Evolutionary conservation across 2,329 filamentous ascomycete genomes (phyloP).

Genomic region (Colletotrichum plurivorum): DNA sequence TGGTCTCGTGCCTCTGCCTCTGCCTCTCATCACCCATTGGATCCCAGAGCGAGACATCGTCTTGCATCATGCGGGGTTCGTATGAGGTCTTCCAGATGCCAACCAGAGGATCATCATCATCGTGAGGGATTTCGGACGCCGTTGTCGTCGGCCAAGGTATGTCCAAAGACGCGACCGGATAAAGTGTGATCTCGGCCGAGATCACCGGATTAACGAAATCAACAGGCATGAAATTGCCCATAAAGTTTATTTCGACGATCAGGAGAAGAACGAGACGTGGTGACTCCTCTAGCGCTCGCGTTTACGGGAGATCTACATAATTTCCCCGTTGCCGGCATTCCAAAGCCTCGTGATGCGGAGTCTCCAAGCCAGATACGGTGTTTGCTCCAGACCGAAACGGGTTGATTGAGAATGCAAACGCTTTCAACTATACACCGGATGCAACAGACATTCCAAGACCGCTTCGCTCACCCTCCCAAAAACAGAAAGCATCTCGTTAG

Average conservation of each 20-base stretch:
- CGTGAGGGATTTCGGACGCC: background rate
- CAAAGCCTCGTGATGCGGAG: slow-evolving; percentile 6
- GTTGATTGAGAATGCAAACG: background rate
- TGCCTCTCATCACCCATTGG: background rate
- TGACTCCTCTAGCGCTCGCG: background rate
- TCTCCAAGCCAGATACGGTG: slow-evolving; percentile 3
- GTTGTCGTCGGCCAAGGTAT: slow-evolving; percentile 1
- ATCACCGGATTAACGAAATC: too few species aligned
- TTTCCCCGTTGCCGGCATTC: slow-evolving; percentile 16
- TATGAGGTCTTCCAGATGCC: background rate
- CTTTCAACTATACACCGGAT: background rate
- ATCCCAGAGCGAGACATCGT: background rate
- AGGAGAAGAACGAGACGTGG: background rate
- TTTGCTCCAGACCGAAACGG: too few species aligned
- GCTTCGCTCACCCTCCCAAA: background rate
- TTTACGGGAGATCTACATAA: slow-evolving; percentile 18
- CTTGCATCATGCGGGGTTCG: background rate
- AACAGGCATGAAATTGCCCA: background rate
- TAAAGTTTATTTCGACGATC: too few species aligned
- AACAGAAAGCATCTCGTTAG: background rate
- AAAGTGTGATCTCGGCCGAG: background rate
- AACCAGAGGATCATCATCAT: background rate
- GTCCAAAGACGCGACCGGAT: background rate
- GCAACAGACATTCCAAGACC: slow-evolving; percentile 1
- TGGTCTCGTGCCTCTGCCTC: background rate